phyloP scores from a whole-genome alignment of 108 stramenopile species.

The Cylindrotheca closterium region DNA sequence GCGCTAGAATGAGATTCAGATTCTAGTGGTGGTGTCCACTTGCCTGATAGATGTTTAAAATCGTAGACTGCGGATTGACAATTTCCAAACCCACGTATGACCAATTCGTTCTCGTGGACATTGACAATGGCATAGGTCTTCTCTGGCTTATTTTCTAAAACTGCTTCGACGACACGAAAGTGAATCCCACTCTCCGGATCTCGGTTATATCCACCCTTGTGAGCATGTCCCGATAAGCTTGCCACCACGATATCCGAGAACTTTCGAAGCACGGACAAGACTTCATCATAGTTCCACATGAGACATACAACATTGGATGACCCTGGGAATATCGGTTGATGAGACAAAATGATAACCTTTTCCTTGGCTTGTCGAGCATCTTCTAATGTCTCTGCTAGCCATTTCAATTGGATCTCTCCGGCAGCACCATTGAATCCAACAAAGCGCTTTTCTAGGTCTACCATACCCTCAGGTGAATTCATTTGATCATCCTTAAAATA shows the following conservation, averaged over 20 bases:
- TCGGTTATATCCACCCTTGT: conserved; percentile 77
- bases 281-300: conserved; percentile 77
- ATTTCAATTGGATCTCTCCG: conserved; percentile 64
- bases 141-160: conserved; percentile 65
- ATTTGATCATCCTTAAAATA: conserved; percentile 49
- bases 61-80: conserved; percentile 71
- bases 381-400: conserved; percentile 57
- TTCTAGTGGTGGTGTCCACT: too few species aligned
- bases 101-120: conserved; percentile 58
- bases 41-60: too few species aligned
- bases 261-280: conserved; percentile 53
- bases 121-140: conserved; percentile 75
- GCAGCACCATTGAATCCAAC: conserved; percentile 85
- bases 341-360: conserved; percentile 67
- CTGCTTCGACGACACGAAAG: conserved; percentile 78
- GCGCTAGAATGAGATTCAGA: too few species aligned
- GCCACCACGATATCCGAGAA: conserved; percentile 65
- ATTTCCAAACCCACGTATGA: conserved; percentile 65
- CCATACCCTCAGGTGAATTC: conserved; percentile 77
- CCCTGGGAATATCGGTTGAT: conserved; percentile 77
- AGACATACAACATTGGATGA: conserved; percentile 63
- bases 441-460: conserved; percentile 59
- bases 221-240: conserved; percentile 80
- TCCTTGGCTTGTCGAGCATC: conserved; percentile 36
- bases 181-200: conserved; percentile 78